Percentiles rank a stretch among this genome's conserved stretches.
Evolutionary conservation across 1,284 basidiomycete genomes (phyloP).

Genomic region (Malassezia restricta): DNA sequence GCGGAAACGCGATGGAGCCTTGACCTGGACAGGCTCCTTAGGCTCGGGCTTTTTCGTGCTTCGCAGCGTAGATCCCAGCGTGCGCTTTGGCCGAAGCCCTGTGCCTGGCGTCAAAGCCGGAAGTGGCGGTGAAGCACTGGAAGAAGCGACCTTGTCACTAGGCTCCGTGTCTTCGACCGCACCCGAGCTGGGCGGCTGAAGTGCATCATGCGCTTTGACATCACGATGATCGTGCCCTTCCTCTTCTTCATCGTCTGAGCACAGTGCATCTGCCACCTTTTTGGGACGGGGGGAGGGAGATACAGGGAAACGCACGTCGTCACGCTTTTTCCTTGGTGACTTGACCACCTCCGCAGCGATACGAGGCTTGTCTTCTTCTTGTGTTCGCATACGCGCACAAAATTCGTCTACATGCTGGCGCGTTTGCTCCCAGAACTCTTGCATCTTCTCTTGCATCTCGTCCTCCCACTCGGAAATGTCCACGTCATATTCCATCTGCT

Average conservation of each 20-base stretch:
- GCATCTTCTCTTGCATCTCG: slow-evolving; percentile 11
- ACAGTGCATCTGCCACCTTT: not conserved
- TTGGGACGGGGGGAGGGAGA: not conserved
- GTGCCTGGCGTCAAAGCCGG: slow-evolving; percentile 7
- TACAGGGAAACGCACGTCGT: not conserved
- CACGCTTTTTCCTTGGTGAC: slow-evolving; percentile 10
- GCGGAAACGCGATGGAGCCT: slow-evolving; percentile 16
- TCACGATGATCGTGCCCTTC: not conserved
- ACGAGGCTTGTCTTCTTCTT: not conserved
- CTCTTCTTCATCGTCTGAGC: not conserved
- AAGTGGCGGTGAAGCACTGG: not conserved
- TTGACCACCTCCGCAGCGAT: slow-evolving; percentile 14
- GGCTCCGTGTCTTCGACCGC: not conserved
- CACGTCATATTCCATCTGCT: slow-evolving; percentile 16
- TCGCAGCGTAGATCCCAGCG: slow-evolving; percentile 5
- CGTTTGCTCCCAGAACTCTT: slow-evolving; percentile 13
- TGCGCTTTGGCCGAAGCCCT: slow-evolving; percentile 6
- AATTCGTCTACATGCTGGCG: slow-evolving; percentile 8
- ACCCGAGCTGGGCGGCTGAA: not conserved
- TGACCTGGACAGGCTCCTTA: not conserved
- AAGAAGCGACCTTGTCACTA: not conserved
- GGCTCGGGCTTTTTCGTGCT: slow-evolving; percentile 10
- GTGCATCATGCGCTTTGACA: not conserved
- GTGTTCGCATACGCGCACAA: slow-evolving; percentile 7
- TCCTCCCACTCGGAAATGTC: slow-evolving; percentile 12